Evolutionary conservation across 768 basidiomycete species (phyloP).

Genomic region (Russula ochroleuca): DNA sequence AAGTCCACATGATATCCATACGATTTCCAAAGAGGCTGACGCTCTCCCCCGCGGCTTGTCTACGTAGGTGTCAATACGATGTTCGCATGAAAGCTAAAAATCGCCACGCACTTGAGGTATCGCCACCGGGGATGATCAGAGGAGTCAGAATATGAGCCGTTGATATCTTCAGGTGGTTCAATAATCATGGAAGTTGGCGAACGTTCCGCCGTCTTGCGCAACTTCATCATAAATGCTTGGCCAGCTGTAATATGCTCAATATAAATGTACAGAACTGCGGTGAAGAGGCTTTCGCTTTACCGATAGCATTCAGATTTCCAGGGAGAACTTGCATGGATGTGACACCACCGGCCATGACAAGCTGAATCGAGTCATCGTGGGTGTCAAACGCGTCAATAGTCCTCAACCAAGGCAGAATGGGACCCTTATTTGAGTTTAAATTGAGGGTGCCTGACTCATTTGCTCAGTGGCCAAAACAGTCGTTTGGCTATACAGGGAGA

Average conservation of each 20-base stretch:
- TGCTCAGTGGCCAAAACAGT: neutral
- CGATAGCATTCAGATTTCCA: constrained; percentile 71
- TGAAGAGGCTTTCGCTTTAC: constrained; percentile 36
- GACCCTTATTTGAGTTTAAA: constrained; percentile 60
- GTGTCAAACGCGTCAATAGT: constrained; percentile 84
- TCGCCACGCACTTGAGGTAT: constrained; percentile 63
- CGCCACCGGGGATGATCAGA: constrained; percentile 59
- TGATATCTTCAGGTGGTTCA: constrained; percentile 70
- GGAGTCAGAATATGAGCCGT: constrained; percentile 40
- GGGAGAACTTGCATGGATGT: constrained; percentile 81
- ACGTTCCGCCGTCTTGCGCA: constrained; percentile 70
- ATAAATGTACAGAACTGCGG: constrained; percentile 20
- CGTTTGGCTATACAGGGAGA: constrained; percentile 3
- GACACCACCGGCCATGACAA: constrained; percentile 82
- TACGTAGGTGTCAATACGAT: neutral
- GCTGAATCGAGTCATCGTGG: constrained; percentile 68
- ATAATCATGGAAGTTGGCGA: constrained; percentile 79
- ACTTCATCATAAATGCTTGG: constrained; percentile 83
- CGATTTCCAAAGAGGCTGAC: constrained; percentile 36
- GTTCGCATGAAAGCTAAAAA: neutral
- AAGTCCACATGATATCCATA: constrained; percentile 76
- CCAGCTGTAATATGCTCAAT: constrained; percentile 50
- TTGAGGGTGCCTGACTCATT: constrained; percentile 46
- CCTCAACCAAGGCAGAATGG: constrained; percentile 73
- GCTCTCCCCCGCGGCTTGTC: constrained; percentile 36